Evolutionary conservation across 2,329 filamentous ascomycete species (phyloP), one percentile per base, ranked within the genome.

Genomic region (Botrytis medusae): DNA sequence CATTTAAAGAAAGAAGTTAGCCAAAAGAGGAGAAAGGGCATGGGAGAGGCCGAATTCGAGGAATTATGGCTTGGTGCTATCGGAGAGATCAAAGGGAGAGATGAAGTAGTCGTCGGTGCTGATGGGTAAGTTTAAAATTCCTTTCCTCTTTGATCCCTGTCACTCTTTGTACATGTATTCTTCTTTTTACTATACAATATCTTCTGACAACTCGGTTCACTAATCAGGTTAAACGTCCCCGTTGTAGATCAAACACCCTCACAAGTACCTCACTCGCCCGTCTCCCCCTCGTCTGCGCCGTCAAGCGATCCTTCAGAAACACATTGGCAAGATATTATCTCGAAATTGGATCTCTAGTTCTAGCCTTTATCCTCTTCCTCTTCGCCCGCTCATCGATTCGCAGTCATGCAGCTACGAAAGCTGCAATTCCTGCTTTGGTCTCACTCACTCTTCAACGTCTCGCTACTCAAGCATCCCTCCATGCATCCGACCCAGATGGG

Each of bases 11-110:
- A 92, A 76, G 88, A 90, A 73, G 90, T 98, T 76, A 89, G 87
- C 77, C 88, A 90, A 77, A 93, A 92, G 85, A 90, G 92, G 76
- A 92, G 90, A 81, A 95, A 93, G 84, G 91, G 91, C 76, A 93
- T 98, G 89, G 93, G 88, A 76, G 91, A 94, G 79, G 87, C 92
- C 60, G 95, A 98, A 81, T 98, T 99, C 79, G 94, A 98, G 77
- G 93, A 97, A 73, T 88, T 99, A 12, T 96, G 93, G 89, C 85
- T 86, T 42, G 88, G 89, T 75, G 93, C 93, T 3, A 88, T 95
- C 73, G 91, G 90, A 29, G 93, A 95, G 78, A 89, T 95, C 70
- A 87, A 88, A 75, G 83, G 84, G 1, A 84, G 89, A 75, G 89
- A 91, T 10, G 90, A 92, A 80, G 85, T 92, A 42, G 83, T 88